Evolutionary conservation across 345 rosid species (phyloP).

Genomic region (Schrenkiella parvula): DNA sequence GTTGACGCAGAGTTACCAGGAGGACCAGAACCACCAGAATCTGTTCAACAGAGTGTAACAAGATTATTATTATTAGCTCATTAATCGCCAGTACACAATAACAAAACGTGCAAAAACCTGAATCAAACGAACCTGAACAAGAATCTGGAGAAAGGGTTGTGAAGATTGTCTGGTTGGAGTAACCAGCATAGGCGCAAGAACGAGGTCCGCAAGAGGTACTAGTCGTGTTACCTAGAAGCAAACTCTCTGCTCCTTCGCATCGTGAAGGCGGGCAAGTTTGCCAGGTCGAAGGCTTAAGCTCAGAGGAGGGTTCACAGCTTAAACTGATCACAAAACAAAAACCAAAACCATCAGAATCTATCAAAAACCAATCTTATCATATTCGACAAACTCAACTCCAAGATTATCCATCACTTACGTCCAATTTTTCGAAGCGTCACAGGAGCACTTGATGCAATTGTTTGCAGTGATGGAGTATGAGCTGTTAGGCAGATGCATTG

Average conservation of each 20-base stretch:
- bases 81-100: neutral
- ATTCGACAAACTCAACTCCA: neutral
- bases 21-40: constrained; percentile 24
- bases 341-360: constrained; percentile 8
- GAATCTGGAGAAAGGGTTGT: constrained; percentile 35
- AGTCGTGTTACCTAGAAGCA: constrained; percentile 44
- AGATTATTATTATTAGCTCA: neutral
- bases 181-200: constrained; percentile 71
- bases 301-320: constrained; percentile 58
- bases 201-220: constrained; percentile 36
- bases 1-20: constrained; percentile 33
- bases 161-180: constrained; percentile 37
- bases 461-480: constrained; percentile 58
- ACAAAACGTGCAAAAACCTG: neutral
- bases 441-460: constrained; percentile 59
- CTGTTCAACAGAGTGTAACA: constrained; percentile 18
- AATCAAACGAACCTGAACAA: constrained; percentile 21
- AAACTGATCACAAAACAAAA: constrained; percentile 43
- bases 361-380: neutral
- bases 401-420: constrained; percentile 41
- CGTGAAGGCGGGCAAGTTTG: constrained; percentile 48
- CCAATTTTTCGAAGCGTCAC: constrained; percentile 56
- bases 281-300: constrained; percentile 32
- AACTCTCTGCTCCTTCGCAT: constrained; percentile 41
- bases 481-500: constrained; percentile 47